Evolutionary conservation across 2,329 filamentous ascomycete species (phyloP).

Genomic region (Diplocarpon mali): DNA sequence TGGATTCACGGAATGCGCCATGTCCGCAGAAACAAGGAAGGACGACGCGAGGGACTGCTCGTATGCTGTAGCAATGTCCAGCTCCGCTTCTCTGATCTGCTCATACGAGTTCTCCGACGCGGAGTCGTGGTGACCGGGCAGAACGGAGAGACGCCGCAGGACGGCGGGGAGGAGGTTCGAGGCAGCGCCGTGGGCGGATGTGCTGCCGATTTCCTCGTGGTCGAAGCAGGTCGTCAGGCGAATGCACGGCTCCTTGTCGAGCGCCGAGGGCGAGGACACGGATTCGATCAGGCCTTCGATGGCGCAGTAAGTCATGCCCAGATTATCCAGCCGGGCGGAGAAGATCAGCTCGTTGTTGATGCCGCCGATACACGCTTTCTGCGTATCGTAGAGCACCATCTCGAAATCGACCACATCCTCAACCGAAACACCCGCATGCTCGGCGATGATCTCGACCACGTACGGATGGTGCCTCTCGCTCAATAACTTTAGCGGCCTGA

Average conservation of each 20-base stretch:
- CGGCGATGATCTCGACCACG: conserved; percentile 74
- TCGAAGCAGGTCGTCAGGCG: conserved; percentile 93
- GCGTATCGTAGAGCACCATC: conserved; percentile 92
- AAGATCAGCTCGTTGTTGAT: conserved; percentile 92
- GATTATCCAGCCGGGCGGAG: conserved; percentile 89
- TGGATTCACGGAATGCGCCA: conserved; percentile 93
- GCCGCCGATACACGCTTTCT: conserved; percentile 80
- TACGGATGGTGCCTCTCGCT: conserved; percentile 80
- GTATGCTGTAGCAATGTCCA: conserved; percentile 66
- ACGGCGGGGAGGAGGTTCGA: conserved; percentile 85
- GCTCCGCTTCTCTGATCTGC: conserved; percentile 40
- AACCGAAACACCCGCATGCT: conserved; percentile 59
- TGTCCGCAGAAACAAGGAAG: conserved; percentile 92
- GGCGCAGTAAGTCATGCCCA: conserved; percentile 93
- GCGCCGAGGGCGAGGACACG: conserved; percentile 46
- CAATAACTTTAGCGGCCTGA: conserved; percentile 66
- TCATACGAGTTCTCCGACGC: conserved; percentile 56
- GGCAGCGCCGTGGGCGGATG: conserved; percentile 84
- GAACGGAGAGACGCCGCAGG: conserved; percentile 71
- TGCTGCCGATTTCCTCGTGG: conserved; percentile 93
- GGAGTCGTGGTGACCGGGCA: conserved; percentile 45
- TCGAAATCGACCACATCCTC: conserved; percentile 84
- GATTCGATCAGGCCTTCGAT: conserved; percentile 78
- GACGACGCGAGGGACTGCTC: conserved; percentile 87
- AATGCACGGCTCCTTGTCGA: conserved; percentile 70